A percentile compares a stretch with the other conserved stretches of the same genome.
phyloP scores from a whole-genome alignment of 345 rosid species.

The Lepidium didymum region DNA sequence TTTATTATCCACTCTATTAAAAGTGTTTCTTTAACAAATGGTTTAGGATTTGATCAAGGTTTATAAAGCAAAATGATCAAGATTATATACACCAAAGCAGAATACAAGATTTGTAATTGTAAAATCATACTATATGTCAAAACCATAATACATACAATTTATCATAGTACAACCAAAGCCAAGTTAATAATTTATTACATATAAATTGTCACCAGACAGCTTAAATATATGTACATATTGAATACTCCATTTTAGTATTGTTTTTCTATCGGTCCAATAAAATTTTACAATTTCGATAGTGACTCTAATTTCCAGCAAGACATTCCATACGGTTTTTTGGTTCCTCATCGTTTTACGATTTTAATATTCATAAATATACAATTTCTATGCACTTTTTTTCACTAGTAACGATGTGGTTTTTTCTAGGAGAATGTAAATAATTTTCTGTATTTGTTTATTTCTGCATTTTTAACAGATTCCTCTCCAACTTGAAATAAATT shows the following conservation, averaged over 20 bases:
- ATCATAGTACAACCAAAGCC: neutral
- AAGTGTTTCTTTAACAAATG: neutral
- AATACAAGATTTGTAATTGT: neutral
- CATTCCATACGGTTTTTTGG: slow-evolving; percentile 29
- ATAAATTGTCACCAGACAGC: neutral
- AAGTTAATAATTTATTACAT: neutral
- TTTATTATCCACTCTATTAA: neutral
- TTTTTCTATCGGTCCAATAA: slow-evolving; percentile 6
- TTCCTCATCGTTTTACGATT: slow-evolving; percentile 3
- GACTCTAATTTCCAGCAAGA: slow-evolving; percentile 26
- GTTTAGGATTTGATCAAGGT: no score
- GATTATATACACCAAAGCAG: no score
- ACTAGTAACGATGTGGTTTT: slow-evolving; percentile 11
- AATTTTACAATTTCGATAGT: neutral
- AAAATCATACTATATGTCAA: neutral
- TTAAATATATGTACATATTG: neutral
- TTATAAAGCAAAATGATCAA: no score
- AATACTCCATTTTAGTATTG: neutral
- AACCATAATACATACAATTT: neutral
- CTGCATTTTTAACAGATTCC: neutral
- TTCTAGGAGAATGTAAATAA: slow-evolving; percentile 4
- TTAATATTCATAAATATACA: neutral
- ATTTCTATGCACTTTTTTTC: slow-evolving; percentile 2
- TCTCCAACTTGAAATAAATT: neutral
- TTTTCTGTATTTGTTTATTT: neutral